Base-by-base conservation (phyloP, 2,329 filamentous ascomycete species). In the Rachicladosporium sp. region DNA sequence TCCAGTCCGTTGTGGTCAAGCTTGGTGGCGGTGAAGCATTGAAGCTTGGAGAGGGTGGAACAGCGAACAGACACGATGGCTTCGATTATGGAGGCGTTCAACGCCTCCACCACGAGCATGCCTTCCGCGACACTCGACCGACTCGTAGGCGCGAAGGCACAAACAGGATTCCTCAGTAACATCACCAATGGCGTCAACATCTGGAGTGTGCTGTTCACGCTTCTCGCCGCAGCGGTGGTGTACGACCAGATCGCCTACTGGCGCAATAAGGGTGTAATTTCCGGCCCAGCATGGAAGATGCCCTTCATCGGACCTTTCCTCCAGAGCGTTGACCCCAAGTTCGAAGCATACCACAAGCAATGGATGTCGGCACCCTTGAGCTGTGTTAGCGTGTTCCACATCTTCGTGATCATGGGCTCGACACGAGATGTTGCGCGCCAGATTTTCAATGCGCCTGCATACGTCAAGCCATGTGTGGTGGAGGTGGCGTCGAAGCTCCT, bases 321-420 rank as follows among this genome's bases (percentile, higher is more conserved):
- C 42, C 71, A 95, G 58, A 94, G 87, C 21, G 71, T 96, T 53
- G 80, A 93, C 62, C 91, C 91, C 42, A 85, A 89, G 56, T 96
- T 95, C 60, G 78, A 81, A 45, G 76, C 88, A 56, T 98, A 98
- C 68, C 74, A 88, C 61, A 80, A 73, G 45, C 95, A 96, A 71
- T 98, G 91, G 91, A 63, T 73, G 53, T 93, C 86, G 57, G 91
- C 84, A 35, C 80, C 84, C 35, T 71, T 98, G 52, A 95, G 88
- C 71, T 98, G 91, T 58, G 91, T 98, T 46, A 95, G 88, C 2
- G 87, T 98, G 55, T 98, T 98, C 70, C 91, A 98, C 77, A 98
- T 96, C 86, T 98, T 98, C 61, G 91, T 96, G 48, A 87, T 98
- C 42, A 94, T 98, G 59, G 89, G 88, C 29, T 93, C 88, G 11